phyloP scores from a whole-genome alignment of 805 yeast genomes.

The Candida orba region DNA sequence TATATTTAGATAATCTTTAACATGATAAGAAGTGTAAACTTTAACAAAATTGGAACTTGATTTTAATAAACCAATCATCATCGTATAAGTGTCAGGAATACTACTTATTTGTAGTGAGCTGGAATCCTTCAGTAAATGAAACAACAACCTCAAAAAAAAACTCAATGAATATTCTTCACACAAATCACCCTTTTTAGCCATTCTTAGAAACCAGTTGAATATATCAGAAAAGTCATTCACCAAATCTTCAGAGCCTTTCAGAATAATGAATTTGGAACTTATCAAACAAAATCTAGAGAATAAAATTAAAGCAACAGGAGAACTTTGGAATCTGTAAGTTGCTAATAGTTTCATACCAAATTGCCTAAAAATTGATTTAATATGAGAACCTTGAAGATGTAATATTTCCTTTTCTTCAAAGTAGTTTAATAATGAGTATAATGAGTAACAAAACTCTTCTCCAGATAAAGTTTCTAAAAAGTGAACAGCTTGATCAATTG shows the following conservation, averaged over 20 bases:
- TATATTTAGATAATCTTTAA: background rate
- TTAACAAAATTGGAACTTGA: slow-evolving; percentile 11
- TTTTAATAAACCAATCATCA: slow-evolving; percentile 1
- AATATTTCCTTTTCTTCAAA: slow-evolving; percentile 4
- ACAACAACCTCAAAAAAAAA: slow-evolving; percentile 28
- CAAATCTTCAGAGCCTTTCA: slow-evolving; percentile 17
- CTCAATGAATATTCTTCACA: slow-evolving; percentile 29
- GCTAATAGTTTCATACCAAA: slow-evolving; percentile 20
- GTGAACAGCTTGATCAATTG: slow-evolving; percentile 11
- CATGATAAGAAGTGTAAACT: background rate
- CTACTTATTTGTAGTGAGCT: slow-evolving; percentile 11
- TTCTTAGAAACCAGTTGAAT: slow-evolving; percentile 34
- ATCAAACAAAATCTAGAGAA: slow-evolving; percentile 26
- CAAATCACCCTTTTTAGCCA: slow-evolving; percentile 35
- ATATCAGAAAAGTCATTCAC: slow-evolving; percentile 42
- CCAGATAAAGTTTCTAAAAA: slow-evolving; percentile 9
- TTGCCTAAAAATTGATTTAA: slow-evolving; percentile 8
- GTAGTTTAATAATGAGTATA: slow-evolving; percentile 8
- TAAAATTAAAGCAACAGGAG: slow-evolving; percentile 31
- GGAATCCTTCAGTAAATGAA: slow-evolving; percentile 24
- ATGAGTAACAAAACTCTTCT: slow-evolving; percentile 8
- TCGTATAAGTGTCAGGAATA: background rate
- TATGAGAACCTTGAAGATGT: slow-evolving; percentile 2
- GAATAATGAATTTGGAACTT: slow-evolving; percentile 26
- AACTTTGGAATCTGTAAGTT: slow-evolving; percentile 29